Conservation (phyloP, 1,284 basidiomycete genomes). For the Macrocybe sp. region DNA sequence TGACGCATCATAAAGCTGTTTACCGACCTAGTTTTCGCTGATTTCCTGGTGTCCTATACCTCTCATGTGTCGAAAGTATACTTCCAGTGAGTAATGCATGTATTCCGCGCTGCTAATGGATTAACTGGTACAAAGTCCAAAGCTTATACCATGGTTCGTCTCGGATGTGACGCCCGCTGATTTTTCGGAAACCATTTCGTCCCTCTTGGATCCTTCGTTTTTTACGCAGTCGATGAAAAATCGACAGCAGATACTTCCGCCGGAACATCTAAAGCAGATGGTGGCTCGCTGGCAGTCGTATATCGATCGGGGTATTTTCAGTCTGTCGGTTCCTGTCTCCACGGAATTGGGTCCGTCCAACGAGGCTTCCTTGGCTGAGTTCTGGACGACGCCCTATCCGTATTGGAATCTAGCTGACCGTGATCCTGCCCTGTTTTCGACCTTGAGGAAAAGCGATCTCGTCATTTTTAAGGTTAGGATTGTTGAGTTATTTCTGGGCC, state of each 20-base stretch:
- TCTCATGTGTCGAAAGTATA: slow-evolving; percentile 77
- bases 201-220: slow-evolving; percentile 57
- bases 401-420: slow-evolving; percentile 75
- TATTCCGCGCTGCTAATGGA: neutral
- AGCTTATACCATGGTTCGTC: slow-evolving; percentile 92
- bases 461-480: slow-evolving; percentile 86
- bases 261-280: slow-evolving; percentile 52
- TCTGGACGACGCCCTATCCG: slow-evolving; percentile 83
- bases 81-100: slow-evolving; percentile 69
- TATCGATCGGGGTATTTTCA: slow-evolving; percentile 67
- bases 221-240: slow-evolving; percentile 26
- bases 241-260: slow-evolving; percentile 53
- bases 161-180: slow-evolving; percentile 85
- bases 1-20: slow-evolving; percentile 54
- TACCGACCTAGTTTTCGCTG: slow-evolving; percentile 92
- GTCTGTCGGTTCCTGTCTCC: slow-evolving; percentile 64
- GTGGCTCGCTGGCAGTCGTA: slow-evolving; percentile 73
- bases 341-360: slow-evolving; percentile 54
- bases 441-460: slow-evolving; percentile 63
- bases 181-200: slow-evolving; percentile 51
- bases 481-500: too few species aligned
- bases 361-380: slow-evolving; percentile 39
- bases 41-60: slow-evolving; percentile 87
- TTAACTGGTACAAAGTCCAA: slow-evolving; percentile 50
- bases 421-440: slow-evolving; percentile 55